Evolutionary conservation across 768 basidiomycete species (phyloP), one percentile per base, ranked within the genome.

Genomic region (Tricholomella constricta): DNA sequence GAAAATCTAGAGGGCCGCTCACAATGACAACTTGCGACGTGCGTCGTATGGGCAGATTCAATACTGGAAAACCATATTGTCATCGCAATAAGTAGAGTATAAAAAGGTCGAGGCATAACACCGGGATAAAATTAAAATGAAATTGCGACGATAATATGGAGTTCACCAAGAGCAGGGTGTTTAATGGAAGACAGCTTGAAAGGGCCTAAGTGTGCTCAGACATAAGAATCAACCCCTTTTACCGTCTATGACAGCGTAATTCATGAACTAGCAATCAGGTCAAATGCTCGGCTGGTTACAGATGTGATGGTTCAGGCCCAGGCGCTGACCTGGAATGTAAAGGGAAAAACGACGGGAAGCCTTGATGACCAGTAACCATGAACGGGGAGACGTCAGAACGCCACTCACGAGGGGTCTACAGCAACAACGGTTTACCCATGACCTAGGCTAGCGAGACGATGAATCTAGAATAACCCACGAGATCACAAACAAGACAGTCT

Each of bases 401-500:
- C 60, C 36, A 84, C 66, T 54, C 45, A 68, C 84, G 40, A 95
- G 74, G 1, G 89, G 88, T 95, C 31, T 94, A 76, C 49, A 95
- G 74, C 14, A 85, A 85, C 48, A 90, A 65, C 9, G 90, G 89
- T 63, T 92, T 94, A 48, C 84, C 85, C 44, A 94, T 72, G 20
- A 82, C 81, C 94, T 93, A 97, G 4, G 78, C 91, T 7, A 96
- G 74, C 8, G 77, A 77, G 26, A 91, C 81, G 58, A 90, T 86
- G 60, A 91, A 85, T 48, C 80, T 90, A 25, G 26, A 20, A 51
- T 12, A 20, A 77, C 84, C 63, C 56, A 89, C 81, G 93, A 88
- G 69, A 96, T 83, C 66, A 97, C 83, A 65, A 94, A 83, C 57
- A 95, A 79, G 1, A 89, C 84, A 54, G 88, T 88, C 87, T 91